These are phyloP conservation scores for Filobasidium uniguttulatum DNA, from an alignment of 1,284 basidiomycete species.

Conservation along the genomic window DNA sequence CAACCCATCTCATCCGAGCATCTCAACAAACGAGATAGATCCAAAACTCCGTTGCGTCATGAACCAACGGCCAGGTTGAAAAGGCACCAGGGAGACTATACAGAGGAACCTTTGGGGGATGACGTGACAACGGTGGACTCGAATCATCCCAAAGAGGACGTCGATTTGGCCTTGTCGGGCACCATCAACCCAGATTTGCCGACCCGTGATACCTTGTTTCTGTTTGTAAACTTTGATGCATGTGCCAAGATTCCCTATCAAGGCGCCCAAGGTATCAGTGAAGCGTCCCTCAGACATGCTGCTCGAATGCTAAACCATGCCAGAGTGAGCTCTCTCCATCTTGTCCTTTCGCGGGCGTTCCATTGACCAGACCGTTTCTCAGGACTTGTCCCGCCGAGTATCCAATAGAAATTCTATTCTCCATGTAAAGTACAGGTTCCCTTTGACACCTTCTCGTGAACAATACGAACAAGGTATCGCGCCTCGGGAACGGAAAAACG, in stretches of 20 bases:
- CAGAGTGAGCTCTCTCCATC: conserved; percentile 18
- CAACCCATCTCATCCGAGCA: no score
- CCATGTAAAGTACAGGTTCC: conserved; percentile 31
- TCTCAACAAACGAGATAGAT: no score
- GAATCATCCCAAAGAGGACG: no score
- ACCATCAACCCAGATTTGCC: conserved; percentile 29
- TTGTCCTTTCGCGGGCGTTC: not conserved
- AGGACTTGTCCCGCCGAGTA: not conserved
- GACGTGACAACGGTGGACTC: no score
- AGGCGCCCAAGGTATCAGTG: conserved; percentile 21
- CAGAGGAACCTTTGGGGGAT: no score
- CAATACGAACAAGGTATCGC: conserved; percentile 13
- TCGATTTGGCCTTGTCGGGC: no score
- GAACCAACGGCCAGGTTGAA: no score
- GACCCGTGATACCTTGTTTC: conserved; percentile 25
- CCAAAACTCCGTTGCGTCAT: no score
- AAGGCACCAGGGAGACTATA: no score
- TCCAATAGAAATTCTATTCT: conserved; percentile 15
- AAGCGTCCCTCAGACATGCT: conserved; percentile 25
- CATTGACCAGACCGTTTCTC: not conserved
- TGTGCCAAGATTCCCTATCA: conserved; percentile 30
- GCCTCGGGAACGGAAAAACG: conserved; percentile 12
- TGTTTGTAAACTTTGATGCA: conserved; percentile 29
- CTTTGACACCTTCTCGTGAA: not conserved
- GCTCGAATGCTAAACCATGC: conserved; percentile 28